Evolutionary conservation across 2,329 filamentous ascomycete genomes (phyloP).

Genomic region (Elsinoe ampelina): DNA sequence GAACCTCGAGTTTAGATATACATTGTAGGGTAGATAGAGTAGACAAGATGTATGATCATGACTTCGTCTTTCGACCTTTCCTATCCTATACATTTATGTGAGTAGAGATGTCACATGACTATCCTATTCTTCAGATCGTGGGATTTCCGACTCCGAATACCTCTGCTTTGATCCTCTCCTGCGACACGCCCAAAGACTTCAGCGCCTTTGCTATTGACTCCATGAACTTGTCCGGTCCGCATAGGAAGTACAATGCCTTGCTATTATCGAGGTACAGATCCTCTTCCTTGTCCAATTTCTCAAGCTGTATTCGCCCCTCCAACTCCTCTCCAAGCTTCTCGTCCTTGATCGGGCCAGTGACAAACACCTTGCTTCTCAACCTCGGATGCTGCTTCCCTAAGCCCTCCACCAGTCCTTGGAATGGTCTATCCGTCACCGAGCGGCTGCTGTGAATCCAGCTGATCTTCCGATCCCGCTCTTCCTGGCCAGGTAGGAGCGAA

Average conservation of each 20-base stretch:
- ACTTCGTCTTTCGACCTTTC: not conserved
- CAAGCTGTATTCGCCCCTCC: conserved; percentile 50
- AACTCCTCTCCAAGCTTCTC: conserved; percentile 46
- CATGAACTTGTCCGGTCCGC: conserved; percentile 66
- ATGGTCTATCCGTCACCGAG: conserved; percentile 45
- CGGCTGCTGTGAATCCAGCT: conserved; percentile 56
- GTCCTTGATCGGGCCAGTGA: conserved; percentile 39
- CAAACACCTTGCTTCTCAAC: conserved; percentile 49
- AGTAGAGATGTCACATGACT: not conserved
- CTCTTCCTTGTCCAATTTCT: conserved; percentile 41
- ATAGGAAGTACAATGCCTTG: conserved; percentile 59
- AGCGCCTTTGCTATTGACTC: conserved; percentile 46
- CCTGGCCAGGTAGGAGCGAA: not conserved
- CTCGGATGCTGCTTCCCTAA: conserved; percentile 38
- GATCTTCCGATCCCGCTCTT: conserved; percentile 36
- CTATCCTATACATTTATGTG: not conserved
- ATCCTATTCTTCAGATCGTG: not conserved
- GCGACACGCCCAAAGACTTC: conserved; percentile 45
- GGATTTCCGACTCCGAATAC: conserved; percentile 14
- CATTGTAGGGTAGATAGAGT: not conserved
- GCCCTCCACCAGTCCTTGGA: conserved; percentile 41
- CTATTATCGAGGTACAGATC: conserved; percentile 48
- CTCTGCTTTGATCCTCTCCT: conserved; percentile 56
- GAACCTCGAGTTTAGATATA: conserved; percentile 24
- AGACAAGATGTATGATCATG: not conserved